Percentiles rank a stretch among this genome's conserved stretches.
Evolutionary conservation across 805 yeast genomes (phyloP).

Genomic region (Saccharomycopsis fodiens): DNA sequence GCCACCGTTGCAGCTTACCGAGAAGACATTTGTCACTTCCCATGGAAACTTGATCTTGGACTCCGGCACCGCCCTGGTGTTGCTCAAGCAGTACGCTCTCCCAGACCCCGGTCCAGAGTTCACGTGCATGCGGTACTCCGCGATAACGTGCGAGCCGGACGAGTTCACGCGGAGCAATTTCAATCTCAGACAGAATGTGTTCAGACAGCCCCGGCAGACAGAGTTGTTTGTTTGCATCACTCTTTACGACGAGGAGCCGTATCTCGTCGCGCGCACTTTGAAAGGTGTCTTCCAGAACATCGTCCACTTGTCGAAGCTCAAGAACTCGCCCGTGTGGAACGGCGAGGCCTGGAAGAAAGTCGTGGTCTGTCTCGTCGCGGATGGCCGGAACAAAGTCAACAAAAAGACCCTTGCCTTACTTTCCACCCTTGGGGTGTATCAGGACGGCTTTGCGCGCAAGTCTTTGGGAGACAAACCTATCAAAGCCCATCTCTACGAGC

Average conservation of each 20-base stretch:
- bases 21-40: not conserved
- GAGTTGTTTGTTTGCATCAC: conserved; percentile 84
- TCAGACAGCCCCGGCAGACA: conserved; percentile 69
- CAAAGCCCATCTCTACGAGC: conserved; percentile 84
- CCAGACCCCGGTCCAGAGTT: conserved; percentile 44
- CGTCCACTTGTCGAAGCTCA: conserved; percentile 57
- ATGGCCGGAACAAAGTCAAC: conserved; percentile 81
- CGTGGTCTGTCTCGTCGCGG: conserved; percentile 83
- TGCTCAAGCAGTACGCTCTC: not conserved
- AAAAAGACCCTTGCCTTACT: conserved; percentile 72
- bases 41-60: not conserved
- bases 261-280: conserved; percentile 73
- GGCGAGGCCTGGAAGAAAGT: conserved; percentile 90
- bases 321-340: conserved; percentile 46
- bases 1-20: not conserved
- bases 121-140: conserved; percentile 85
- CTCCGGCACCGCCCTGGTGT: not conserved
- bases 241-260: conserved; percentile 84
- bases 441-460: conserved; percentile 92
- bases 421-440: conserved; percentile 85
- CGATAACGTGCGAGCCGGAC: conserved; percentile 87
- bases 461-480: conserved; percentile 77
- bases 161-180: conserved; percentile 56
- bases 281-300: conserved; percentile 89
- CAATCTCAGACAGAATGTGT: conserved; percentile 77